phyloP scores from a whole-genome alignment of 1,139 yeast genomes.

The Magnusiomyces sp. region DNA sequence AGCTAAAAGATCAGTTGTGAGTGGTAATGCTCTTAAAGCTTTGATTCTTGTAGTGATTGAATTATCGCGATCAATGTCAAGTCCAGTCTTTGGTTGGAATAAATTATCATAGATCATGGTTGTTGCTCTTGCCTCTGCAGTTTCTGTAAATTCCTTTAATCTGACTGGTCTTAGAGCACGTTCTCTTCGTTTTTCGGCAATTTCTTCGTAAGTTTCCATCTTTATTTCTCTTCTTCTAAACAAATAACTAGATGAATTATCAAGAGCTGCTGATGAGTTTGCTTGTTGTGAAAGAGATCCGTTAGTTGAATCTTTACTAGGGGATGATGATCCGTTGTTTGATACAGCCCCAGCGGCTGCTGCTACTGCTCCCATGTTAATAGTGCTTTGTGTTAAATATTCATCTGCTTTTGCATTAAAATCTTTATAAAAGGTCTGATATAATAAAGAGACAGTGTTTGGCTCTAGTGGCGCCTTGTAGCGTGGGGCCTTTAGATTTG shows the following conservation, averaged over 20 bases:
- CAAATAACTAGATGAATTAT: background rate
- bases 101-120: constrained; percentile 31
- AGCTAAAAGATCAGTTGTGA: constrained; percentile 25
- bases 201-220: constrained; percentile 31
- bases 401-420: constrained; percentile 28
- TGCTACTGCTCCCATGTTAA: background rate
- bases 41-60: constrained; percentile 24
- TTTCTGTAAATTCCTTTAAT: constrained; percentile 29
- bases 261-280: background rate
- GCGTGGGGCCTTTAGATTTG: constrained; percentile 47
- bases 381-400: constrained; percentile 17
- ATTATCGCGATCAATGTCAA: constrained; percentile 24
- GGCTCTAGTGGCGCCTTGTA: constrained; percentile 46
- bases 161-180: constrained; percentile 20
- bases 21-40: constrained; percentile 22
- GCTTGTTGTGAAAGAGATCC: background rate
- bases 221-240: constrained; percentile 22
- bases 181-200: constrained; percentile 26
- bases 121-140: constrained; percentile 37
- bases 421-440: constrained; percentile 43
- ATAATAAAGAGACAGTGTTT: constrained; percentile 43
- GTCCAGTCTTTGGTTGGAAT: constrained; percentile 18
- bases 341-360: background rate
- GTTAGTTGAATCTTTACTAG: background rate
- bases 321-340: background rate